Base-by-base conservation (phyloP, 805 yeast species). In the Starmerella ratchasimensis region DNA sequence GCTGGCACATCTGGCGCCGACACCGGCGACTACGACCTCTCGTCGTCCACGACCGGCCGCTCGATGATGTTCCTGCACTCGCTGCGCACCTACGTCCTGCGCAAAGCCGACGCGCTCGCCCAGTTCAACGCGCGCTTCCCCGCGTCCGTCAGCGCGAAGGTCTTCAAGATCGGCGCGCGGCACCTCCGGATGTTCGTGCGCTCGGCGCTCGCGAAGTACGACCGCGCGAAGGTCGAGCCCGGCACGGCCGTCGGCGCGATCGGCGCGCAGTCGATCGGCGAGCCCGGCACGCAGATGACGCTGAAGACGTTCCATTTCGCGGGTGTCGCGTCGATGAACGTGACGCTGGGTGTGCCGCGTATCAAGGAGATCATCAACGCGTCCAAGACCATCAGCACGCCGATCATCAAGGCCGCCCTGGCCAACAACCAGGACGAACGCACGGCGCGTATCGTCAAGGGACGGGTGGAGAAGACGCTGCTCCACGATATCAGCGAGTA, bases 161-260 rank as follows among this genome's bases (percentile, higher is more conserved):
- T 60, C 49, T 46, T 62, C 70, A 46, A 79, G 53, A 74, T 90
- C 31, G 69, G 93, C 2, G 65, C 68, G 28, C 54, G 56, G 15
- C 65, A 77, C 45, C 70, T 90, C 14, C 59, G 58, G 13, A 70
- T 66, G 47, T 90, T 90, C 60, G 63, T 90, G 53, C 68, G 71
- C 33, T 71, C 80, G 50, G 80, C 96, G 49, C 67, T 88, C 42
- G 63, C 65, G 49, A 90, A 90, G 61, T 90, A 90, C 54, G 73
- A 74, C 38, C 69, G 78, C 48, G 95, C 98, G 6, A 77, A 76
- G 61, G 96, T 90, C 14, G 98, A 90, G 59, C 98, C 98, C 1
- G 98, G 97, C 45, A 90, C 98, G 3, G 98, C 98, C 2, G 97
- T 90, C 38, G 98, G 98, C 48, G 97, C 98, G 19, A 86, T 90